phyloP scores from a whole-genome alignment of 2,329 filamentous ascomycete genomes.

The Colletotrichum cereale region DNA sequence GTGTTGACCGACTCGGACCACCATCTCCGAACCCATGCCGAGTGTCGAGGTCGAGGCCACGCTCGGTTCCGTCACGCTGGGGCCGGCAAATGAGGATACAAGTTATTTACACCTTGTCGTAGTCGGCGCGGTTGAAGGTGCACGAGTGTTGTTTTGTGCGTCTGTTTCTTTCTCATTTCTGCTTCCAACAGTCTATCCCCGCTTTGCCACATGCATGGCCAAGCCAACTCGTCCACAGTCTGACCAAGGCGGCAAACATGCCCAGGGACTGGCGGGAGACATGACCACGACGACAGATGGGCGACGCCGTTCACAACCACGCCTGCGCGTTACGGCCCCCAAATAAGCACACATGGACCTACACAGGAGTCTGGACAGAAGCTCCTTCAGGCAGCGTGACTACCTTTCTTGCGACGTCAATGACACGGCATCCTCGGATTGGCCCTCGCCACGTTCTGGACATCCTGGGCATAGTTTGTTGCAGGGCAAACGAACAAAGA shows the following conservation, averaged over 20 bases:
- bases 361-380: slow-evolving; percentile 3
- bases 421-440: slow-evolving; percentile 31
- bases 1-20: slow-evolving; percentile 10
- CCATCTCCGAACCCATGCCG: slow-evolving; percentile 11
- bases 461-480: not conserved
- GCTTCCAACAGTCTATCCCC: slow-evolving; percentile 19
- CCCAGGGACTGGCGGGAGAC: slow-evolving; percentile 18
- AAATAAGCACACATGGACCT: not conserved
- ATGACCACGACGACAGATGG: slow-evolving; percentile 16
- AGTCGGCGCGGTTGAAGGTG: not conserved
- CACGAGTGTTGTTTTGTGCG: not conserved
- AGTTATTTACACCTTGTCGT: not conserved
- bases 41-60: slow-evolving; percentile 15
- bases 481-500: not conserved
- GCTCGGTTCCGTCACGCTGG: slow-evolving; percentile 22
- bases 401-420: slow-evolving; percentile 18
- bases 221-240: slow-evolving; percentile 13
- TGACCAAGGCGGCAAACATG: slow-evolving; percentile 35
- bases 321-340: slow-evolving; percentile 19
- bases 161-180: not conserved
- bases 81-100: slow-evolving; percentile 23
- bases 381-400: slow-evolving; percentile 17
- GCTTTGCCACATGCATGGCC: not conserved
- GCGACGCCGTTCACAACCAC: slow-evolving; percentile 28
- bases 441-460: slow-evolving; percentile 1